Conservation (phyloP, 192 early-diverging fungal genomes). For the Linnemannia exigua region DNA sequence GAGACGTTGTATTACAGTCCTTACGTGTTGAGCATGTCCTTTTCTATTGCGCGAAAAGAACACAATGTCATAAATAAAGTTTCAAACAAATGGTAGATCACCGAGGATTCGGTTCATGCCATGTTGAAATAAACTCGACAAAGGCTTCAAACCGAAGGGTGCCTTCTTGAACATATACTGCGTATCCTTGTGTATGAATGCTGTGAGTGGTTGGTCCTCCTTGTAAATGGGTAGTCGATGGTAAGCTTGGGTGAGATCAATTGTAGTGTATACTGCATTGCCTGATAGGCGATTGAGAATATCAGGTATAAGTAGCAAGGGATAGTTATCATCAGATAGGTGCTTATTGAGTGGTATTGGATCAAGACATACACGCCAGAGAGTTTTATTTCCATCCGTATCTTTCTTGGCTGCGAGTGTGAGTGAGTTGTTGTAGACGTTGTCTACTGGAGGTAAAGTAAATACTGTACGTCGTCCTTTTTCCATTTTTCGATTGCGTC, state of each 20-base stretch:
- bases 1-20: slow-evolving; percentile 14
- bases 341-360: slow-evolving; percentile 20
- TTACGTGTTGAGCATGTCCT: not conserved
- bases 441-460: not conserved
- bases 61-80: slow-evolving; percentile 35
- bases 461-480: slow-evolving; percentile 3
- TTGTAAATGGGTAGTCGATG: slow-evolving; percentile 8
- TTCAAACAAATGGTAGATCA: slow-evolving; percentile 18
- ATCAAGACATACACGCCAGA: too few relatives aligned
- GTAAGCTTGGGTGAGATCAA: slow-evolving; percentile 22
- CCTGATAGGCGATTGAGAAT: slow-evolving; percentile 2
- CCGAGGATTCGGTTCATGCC: slow-evolving; percentile 13
- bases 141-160: slow-evolving; percentile 47
- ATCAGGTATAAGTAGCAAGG: slow-evolving; percentile 29
- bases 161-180: slow-evolving; percentile 40
- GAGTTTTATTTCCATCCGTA: slow-evolving; percentile 9
- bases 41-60: slow-evolving; percentile 3
- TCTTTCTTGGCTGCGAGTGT: slow-evolving; percentile 40
- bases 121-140: too few relatives aligned
- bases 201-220: slow-evolving; percentile 16
- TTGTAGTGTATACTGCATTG: too few relatives aligned
- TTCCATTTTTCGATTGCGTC: slow-evolving; percentile 10
- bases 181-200: slow-evolving; percentile 27
- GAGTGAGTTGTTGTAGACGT: slow-evolving; percentile 18
- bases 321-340: slow-evolving; percentile 17